phyloP scores from a whole-genome alignment of 257 asterid species.

The Fraxinus americana region DNA sequence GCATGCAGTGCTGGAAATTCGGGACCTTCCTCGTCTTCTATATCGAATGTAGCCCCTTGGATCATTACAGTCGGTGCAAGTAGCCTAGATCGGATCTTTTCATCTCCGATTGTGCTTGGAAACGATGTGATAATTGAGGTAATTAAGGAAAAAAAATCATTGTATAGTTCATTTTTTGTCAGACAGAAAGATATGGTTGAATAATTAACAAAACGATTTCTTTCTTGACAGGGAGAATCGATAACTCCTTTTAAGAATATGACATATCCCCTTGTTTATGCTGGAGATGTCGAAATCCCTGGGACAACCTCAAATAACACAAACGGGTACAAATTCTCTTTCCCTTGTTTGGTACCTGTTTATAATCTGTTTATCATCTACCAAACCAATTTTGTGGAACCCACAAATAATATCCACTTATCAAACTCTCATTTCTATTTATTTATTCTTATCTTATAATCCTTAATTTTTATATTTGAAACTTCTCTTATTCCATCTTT shows the following conservation, averaged over 20 bases:
- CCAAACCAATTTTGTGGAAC: too few species aligned
- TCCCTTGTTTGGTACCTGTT: too few species aligned
- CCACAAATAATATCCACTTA: too few species aligned
- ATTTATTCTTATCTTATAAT: too few species aligned
- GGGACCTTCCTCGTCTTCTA: slow-evolving; percentile 28
- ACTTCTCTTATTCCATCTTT: too few species aligned
- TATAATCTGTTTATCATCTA: too few species aligned
- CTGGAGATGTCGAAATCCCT: slow-evolving; percentile 33
- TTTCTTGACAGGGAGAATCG: slow-evolving; percentile 42
- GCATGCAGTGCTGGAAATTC: slow-evolving; percentile 42
- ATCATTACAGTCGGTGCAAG: slow-evolving; percentile 45
- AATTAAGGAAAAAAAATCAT: too few species aligned
- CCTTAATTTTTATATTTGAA: too few species aligned
- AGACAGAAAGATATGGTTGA: background rate
- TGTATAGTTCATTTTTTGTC: background rate
- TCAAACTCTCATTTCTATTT: too few species aligned
- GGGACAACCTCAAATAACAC: slow-evolving; percentile 35
- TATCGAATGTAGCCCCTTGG: slow-evolving; percentile 48
- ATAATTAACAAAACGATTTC: background rate
- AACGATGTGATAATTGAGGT: slow-evolving; percentile 35
- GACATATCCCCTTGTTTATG: slow-evolving; percentile 38
- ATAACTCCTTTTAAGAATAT: slow-evolving; percentile 31
- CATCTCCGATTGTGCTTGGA: slow-evolving; percentile 35
- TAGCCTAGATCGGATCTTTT: slow-evolving; percentile 37
- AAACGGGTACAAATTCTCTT: slow-evolving; percentile 27